Conservation (phyloP, 1,284 basidiomycete species). For the Tilletia caries region DNA sequence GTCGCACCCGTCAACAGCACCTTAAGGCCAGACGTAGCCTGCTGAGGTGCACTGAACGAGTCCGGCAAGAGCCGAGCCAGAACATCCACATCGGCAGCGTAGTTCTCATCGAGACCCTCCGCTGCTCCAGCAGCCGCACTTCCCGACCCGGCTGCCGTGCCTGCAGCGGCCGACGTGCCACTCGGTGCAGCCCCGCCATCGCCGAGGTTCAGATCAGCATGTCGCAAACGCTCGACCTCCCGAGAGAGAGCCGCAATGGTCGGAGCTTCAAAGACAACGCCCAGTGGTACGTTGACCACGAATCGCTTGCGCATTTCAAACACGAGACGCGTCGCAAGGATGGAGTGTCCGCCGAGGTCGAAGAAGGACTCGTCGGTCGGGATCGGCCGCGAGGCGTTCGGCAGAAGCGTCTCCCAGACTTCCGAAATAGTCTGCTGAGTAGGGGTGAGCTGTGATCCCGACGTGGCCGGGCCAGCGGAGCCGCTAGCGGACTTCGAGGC, state of each 20-base stretch:
- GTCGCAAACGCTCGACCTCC: conserved; percentile 73
- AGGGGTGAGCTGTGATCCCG: conserved; percentile 59
- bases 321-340: conserved; percentile 91
- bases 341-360: conserved; percentile 97
- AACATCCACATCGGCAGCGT: conserved; percentile 73
- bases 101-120: conserved; percentile 59
- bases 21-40: conserved; percentile 58
- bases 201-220: conserved; percentile 75
- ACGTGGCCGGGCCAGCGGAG: conserved; percentile 21
- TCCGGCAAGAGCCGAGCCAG: conserved; percentile 59
- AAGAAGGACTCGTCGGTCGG: conserved; percentile 94
- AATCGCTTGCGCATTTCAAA: conserved; percentile 94
- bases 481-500: conserved; percentile 18
- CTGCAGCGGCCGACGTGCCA: conserved; percentile 16
- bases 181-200: conserved; percentile 53
- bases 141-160: conserved; percentile 6
- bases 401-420: conserved; percentile 78
- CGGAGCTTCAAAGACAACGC: conserved; percentile 87
- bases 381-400: conserved; percentile 73
- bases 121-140: conserved; percentile 38
- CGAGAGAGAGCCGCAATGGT: conserved; percentile 77
- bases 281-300: conserved; percentile 84
- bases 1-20: conserved; percentile 96
- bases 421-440: conserved; percentile 75
- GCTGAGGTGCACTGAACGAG: conserved; percentile 20